These are phyloP conservation scores for Drechslerella stenobrocha DNA, from an alignment of 2,329 filamentous ascomycete species.

Conservation along the genomic window DNA sequence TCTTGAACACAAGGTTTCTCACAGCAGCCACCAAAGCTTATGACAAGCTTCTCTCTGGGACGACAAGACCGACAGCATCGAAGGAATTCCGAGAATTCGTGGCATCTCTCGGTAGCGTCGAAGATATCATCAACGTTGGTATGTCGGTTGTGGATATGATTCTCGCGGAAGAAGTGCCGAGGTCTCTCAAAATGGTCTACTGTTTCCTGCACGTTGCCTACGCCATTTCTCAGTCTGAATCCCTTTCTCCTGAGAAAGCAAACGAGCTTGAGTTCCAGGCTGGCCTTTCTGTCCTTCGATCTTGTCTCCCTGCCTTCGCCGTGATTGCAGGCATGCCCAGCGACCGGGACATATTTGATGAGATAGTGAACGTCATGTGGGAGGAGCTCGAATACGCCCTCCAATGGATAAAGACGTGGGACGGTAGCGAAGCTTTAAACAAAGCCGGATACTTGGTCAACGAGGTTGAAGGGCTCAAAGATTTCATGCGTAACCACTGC, in stretches of 20 bases:
- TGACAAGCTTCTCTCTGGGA: constrained; percentile 30
- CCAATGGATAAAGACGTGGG: constrained; percentile 44
- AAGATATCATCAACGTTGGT: constrained; percentile 37
- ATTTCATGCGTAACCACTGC: constrained; percentile 39
- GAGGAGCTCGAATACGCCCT: constrained; percentile 44
- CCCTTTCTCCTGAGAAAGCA: constrained; percentile 25
- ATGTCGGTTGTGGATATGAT: constrained; percentile 33
- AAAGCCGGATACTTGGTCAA: constrained; percentile 30
- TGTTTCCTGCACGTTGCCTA: constrained; percentile 47
- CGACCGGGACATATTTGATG: constrained; percentile 46
- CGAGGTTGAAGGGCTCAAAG: constrained; percentile 40
- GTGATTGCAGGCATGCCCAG: constrained; percentile 36
- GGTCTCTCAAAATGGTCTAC: constrained; percentile 38
- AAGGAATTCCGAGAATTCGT: constrained; percentile 44
- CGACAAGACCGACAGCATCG: constrained; percentile 22
- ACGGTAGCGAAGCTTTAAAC: constrained; percentile 37
- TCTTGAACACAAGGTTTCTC: constrained; percentile 35
- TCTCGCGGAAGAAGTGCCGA: constrained; percentile 32
- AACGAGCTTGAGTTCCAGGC: constrained; percentile 38
- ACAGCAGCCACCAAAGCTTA: constrained; percentile 30
- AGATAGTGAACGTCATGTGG: constrained; percentile 45
- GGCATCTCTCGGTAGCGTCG: constrained; percentile 26
- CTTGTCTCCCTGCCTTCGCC: constrained; percentile 28
- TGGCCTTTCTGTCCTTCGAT: constrained; percentile 34
- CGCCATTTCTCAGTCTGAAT: constrained; percentile 43